These are phyloP conservation scores for Panaeolus cyanescens DNA, from an alignment of 768 basidiomycete genomes.

Conservation along the genomic window DNA sequence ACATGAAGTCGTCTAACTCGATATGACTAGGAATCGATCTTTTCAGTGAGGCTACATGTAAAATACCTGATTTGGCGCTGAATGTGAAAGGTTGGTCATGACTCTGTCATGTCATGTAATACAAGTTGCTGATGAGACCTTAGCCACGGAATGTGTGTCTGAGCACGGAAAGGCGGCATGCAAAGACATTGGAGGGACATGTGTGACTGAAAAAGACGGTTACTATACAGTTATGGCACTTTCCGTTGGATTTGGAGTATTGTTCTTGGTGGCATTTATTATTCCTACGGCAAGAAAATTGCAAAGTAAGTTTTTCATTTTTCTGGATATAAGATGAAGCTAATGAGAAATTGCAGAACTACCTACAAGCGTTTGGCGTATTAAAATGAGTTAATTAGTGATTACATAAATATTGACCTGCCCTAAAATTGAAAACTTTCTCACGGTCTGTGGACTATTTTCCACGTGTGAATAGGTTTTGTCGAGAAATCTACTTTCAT, in stretches of 20 bases:
- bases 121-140: constrained; percentile 11
- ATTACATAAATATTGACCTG: constrained; percentile 25
- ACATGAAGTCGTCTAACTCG: constrained; percentile 11
- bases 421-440: constrained; percentile 39
- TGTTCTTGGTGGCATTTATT: constrained; percentile 75
- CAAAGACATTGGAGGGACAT: constrained; percentile 72
- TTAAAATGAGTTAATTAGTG: constrained; percentile 45
- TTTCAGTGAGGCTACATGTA: constrained; percentile 84
- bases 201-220: constrained; percentile 86
- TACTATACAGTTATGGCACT: constrained; percentile 84
- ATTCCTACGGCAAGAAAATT: constrained; percentile 82
- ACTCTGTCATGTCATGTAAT: background rate
- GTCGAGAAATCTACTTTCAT: constrained; percentile 28
- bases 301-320: constrained; percentile 62
- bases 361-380: constrained; percentile 72
- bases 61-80: constrained; percentile 58
- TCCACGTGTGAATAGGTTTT: constrained; percentile 44
- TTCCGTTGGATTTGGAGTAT: constrained; percentile 78
- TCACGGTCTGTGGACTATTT: constrained; percentile 34
- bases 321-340: background rate
- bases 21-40: constrained; percentile 72
- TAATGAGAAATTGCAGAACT: constrained; percentile 44
- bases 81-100: constrained; percentile 50
- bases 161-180: constrained; percentile 87
- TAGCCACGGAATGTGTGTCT: constrained; percentile 88